These are phyloP conservation scores for Pythium sp. DNA, from an alignment of 352 stramenopile species.

Conservation along the genomic window DNA sequence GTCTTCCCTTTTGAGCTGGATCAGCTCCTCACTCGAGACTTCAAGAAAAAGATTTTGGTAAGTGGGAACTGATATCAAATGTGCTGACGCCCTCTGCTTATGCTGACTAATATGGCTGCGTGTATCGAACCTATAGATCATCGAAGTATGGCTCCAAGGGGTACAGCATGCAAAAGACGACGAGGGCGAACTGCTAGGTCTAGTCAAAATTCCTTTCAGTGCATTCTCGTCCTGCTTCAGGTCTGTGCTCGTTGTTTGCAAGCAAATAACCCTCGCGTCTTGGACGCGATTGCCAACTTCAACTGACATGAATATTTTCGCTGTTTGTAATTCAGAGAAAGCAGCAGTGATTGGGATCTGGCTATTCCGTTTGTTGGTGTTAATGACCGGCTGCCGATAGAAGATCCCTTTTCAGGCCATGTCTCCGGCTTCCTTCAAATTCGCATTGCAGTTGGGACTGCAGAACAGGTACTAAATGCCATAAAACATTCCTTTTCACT, in stretches of 20 bases:
- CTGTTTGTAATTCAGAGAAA: constrained; percentile 5
- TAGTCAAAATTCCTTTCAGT: constrained; percentile 32
- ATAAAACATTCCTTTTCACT: neutral
- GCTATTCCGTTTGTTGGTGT: constrained; percentile 28
- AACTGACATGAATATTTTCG: neutral
- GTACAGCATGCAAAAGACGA: constrained; percentile 3
- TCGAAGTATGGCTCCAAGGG: constrained; percentile 36
- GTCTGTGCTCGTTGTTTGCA: constrained; percentile 13
- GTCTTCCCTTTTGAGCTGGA: constrained; percentile 29
- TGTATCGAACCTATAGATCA: constrained; percentile 25
- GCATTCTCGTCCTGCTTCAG: constrained; percentile 25
- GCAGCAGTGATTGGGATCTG: constrained; percentile 5
- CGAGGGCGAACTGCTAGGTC: constrained; percentile 28
- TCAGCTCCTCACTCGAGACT: constrained; percentile 20
- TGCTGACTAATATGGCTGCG: neutral
- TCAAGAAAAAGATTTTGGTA: constrained; percentile 35
- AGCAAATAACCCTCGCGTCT: neutral
- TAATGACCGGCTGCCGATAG: constrained; percentile 32
- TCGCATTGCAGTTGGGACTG: constrained; percentile 41
- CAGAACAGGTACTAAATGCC: constrained; percentile 40
- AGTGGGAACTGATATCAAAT: neutral
- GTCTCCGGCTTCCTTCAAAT: constrained; percentile 30
- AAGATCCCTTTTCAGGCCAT: constrained; percentile 43
- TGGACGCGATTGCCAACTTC: neutral
- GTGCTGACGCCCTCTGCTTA: neutral